Evolutionary conservation across 768 basidiomycete genomes (phyloP).

Genomic region (Russula dissimulans): DNA sequence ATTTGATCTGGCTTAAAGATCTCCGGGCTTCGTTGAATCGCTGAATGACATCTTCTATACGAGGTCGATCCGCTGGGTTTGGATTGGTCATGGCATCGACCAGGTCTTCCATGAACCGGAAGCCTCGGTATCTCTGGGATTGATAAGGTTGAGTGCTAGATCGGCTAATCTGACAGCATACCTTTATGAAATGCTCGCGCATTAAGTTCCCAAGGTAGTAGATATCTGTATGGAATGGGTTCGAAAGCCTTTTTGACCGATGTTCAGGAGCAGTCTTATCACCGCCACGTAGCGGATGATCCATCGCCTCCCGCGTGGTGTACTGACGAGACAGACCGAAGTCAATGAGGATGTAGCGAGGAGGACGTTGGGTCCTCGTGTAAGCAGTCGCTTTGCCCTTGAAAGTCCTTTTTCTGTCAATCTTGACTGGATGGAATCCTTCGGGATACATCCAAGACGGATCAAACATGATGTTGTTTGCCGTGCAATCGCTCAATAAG

Average conservation of each 20-base stretch:
- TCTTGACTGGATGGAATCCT: slow-evolving; percentile 24
- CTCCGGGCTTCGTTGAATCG: background rate
- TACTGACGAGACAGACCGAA: slow-evolving; percentile 25
- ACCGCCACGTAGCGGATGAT: slow-evolving; percentile 30
- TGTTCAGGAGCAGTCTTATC: slow-evolving; percentile 35
- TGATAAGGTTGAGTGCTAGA: background rate
- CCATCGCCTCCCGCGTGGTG: slow-evolving; percentile 21
- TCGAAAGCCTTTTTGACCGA: slow-evolving; percentile 9
- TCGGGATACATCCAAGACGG: slow-evolving; percentile 23
- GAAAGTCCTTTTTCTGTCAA: slow-evolving; percentile 19
- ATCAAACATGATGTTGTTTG: slow-evolving; percentile 26
- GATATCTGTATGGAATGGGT: slow-evolving; percentile 31
- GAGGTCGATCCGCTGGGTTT: slow-evolving; percentile 25
- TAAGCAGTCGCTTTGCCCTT: slow-evolving; percentile 20
- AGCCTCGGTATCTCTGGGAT: slow-evolving; percentile 19
- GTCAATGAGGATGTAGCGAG: slow-evolving; percentile 25
- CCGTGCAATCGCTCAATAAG: slow-evolving; percentile 11
- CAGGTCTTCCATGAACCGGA: slow-evolving; percentile 24
- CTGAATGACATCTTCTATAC: slow-evolving; percentile 10
- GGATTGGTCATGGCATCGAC: slow-evolving; percentile 23
- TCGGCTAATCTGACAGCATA: slow-evolving; percentile 11
- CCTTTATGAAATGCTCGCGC: slow-evolving; percentile 22
- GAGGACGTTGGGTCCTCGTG: slow-evolving; percentile 22
- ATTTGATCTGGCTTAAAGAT: background rate
- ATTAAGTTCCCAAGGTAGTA: slow-evolving; percentile 31